Evolutionary conservation across 176 grass and related monocot genomes (phyloP).

Genomic region (Aechmea fasciata): DNA sequence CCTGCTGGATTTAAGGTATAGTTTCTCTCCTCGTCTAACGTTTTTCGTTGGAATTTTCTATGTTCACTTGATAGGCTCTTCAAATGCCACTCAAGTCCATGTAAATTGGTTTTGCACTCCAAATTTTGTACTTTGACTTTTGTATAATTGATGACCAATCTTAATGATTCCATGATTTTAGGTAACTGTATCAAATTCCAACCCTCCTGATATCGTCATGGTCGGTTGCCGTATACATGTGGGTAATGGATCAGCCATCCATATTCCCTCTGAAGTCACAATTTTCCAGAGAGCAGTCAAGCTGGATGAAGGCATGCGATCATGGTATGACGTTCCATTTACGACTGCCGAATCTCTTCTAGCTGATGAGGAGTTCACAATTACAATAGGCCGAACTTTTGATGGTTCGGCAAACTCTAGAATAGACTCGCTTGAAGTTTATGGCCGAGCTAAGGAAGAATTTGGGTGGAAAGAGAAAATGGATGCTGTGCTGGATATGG

Average conservation of each 20-base stretch:
- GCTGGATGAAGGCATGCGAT: slow-evolving; percentile 75
- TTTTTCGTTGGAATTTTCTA: slow-evolving; percentile 2
- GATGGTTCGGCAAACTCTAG: slow-evolving; percentile 66
- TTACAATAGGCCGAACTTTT: slow-evolving; percentile 58
- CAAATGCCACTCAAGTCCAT: neutral
- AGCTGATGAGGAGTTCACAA: slow-evolving; percentile 87
- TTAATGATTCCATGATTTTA: slow-evolving; percentile 25
- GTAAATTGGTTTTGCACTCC: slow-evolving; percentile 5
- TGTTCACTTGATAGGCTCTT: slow-evolving; percentile 12
- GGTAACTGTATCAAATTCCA: slow-evolving; percentile 75
- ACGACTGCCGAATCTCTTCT: slow-evolving; percentile 82
- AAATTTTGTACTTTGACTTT: slow-evolving; percentile 19
- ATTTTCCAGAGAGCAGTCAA: slow-evolving; percentile 85
- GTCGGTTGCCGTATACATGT: slow-evolving; percentile 94
- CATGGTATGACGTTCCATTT: slow-evolving; percentile 97
- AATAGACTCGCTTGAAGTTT: slow-evolving; percentile 84
- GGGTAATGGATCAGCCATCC: slow-evolving; percentile 74
- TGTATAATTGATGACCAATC: neutral
- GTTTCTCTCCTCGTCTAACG: slow-evolving; percentile 14
- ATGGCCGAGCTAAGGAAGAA: slow-evolving; percentile 87
- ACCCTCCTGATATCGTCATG: slow-evolving; percentile 80
- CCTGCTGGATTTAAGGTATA: slow-evolving; percentile 84
- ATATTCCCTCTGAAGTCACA: slow-evolving; percentile 76
- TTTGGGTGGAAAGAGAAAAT: slow-evolving; percentile 99
- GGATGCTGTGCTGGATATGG: slow-evolving; percentile 86